These are phyloP conservation scores for Metschnikowia borealis DNA, from an alignment of 805 yeast species.

Conservation along the genomic window DNA sequence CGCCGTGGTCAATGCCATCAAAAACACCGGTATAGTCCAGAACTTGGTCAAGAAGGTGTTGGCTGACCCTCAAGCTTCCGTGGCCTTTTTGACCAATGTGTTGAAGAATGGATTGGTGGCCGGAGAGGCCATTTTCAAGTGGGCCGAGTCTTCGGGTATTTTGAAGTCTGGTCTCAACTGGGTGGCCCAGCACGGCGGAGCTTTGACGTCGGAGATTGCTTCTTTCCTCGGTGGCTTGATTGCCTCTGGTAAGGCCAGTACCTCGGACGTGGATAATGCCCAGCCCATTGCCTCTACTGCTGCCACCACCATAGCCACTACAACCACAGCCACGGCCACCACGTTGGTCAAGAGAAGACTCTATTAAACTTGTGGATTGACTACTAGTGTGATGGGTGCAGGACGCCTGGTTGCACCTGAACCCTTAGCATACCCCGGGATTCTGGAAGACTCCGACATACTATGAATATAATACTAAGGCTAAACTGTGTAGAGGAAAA, in stretches of 20 bases:
- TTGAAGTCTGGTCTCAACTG: constrained; percentile 25
- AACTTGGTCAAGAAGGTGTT: constrained; percentile 30
- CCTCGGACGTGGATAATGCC: constrained; percentile 25
- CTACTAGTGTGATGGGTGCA: neutral
- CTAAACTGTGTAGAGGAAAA: no score
- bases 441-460: neutral
- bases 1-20: constrained; percentile 26
- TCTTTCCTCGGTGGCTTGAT: constrained; percentile 26
- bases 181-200: constrained; percentile 26
- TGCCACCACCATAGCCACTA: constrained; percentile 20
- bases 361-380: constrained; percentile 6
- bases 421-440: neutral
- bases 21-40: constrained; percentile 33
- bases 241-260: constrained; percentile 23
- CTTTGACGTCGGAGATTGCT: constrained; percentile 23
- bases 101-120: constrained; percentile 31
- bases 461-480: neutral
- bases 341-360: constrained; percentile 25
- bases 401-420: neutral
- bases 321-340: constrained; percentile 20
- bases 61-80: constrained; percentile 34
- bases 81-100: constrained; percentile 31
- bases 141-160: constrained; percentile 37
- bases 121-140: constrained; percentile 31
- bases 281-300: constrained; percentile 12